Base-by-base conservation (phyloP, 805 yeast species). In the Zygoascus bituminiphila region DNA sequence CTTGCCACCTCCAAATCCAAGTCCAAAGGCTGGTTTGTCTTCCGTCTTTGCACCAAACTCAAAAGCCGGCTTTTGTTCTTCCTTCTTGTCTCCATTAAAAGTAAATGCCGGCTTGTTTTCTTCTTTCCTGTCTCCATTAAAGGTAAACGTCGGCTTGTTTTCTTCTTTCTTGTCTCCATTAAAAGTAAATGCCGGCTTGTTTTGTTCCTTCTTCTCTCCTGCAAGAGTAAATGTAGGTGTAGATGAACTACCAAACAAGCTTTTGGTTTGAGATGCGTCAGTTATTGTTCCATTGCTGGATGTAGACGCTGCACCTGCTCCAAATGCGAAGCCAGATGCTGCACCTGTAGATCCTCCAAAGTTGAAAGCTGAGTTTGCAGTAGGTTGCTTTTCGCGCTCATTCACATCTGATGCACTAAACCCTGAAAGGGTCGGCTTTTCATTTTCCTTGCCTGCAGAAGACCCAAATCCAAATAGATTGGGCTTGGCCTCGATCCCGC, bases 131-230 rank as follows among this genome's bases (percentile, higher is more conserved):
- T 29, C 40, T 22, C 22, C 24, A 4, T 25, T 25, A 39, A 39
- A 39, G 15, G 24, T 22, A 19, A 20, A 20, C 17, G 20, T 4
- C 19, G 39, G 4, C 39, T 36, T 4, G 14, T 9, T 9, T 19
- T 15, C 39, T 12, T 29, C 9, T 29, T 4, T 6, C 33, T 29
- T 29, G 7, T 29, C 33, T 29, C 33, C 33, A 4, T 15, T 15
- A 20, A 46, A 20, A 9, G 40, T 2, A 25, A 45, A 45, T 7
- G 44, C 39, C n/a, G 48, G 44, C 19, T 45, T 39, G 15, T 10
- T 17, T 10, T 35, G 42, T 9, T 36, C 20, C 8, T 36, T 36
- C 22, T 15, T 29, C 3, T 7, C 33, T 7, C 33, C 9, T 29
- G 15, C 33, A 29, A 15, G 4, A 15, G 33, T 29, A 15, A 29